Evolutionary conservation across 306 rosid species (phyloP).

Genomic region (Dryas drummondii): DNA sequence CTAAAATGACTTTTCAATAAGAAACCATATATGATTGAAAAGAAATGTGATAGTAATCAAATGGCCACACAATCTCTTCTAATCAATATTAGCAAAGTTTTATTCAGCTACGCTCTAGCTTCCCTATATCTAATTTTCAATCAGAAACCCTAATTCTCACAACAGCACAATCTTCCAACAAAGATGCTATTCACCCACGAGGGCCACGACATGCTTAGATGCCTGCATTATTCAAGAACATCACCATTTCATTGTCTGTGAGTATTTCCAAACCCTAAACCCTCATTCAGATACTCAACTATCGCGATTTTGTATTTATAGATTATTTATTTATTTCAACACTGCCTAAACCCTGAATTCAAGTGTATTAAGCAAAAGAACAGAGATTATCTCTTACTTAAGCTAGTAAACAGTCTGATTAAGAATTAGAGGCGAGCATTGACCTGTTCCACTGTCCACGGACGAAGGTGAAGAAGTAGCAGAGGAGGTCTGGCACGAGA

Average conservation of each 20-base stretch:
- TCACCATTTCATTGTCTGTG: neutral
- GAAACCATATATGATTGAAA: neutral
- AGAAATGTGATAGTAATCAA: too few relatives aligned
- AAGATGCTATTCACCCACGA: neutral
- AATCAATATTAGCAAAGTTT: neutral
- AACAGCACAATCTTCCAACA: neutral
- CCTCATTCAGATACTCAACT: neutral
- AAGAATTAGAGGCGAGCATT: neutral
- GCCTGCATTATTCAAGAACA: constrained; percentile 3
- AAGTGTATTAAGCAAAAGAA: constrained; percentile 4
- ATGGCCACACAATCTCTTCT: neutral
- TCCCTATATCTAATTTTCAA: neutral
- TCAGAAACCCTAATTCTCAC: constrained; percentile 13
- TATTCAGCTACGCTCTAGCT: neutral
- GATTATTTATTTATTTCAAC: neutral
- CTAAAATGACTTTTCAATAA: neutral
- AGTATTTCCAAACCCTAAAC: neutral
- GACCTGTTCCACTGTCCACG: constrained; percentile 35
- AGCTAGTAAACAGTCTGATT: neutral
- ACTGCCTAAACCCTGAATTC: constrained; percentile 27
- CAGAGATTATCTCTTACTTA: neutral
- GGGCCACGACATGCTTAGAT: neutral
- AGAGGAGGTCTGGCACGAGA: constrained; percentile 52
- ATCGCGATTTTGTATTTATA: neutral
- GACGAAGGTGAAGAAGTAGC: constrained; percentile 36